phyloP scores from a whole-genome alignment of 140 eudicot genomes.

The Oenanthe javanica region DNA sequence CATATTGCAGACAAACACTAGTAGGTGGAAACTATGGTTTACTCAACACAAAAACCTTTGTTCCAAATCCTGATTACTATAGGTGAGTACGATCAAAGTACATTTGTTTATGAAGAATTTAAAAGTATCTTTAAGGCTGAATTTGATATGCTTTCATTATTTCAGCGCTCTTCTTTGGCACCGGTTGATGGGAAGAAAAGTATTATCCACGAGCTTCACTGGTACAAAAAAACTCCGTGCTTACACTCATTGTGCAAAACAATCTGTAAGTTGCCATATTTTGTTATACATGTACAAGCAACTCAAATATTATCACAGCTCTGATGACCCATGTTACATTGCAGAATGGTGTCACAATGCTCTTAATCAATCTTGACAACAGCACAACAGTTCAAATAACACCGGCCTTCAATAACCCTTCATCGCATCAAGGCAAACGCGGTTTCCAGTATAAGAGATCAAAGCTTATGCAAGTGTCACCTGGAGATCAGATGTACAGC shows the following conservation, averaged over 20 bases:
- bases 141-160: neutral
- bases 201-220: conserved; percentile 30
- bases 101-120: neutral
- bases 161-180: conserved; percentile 65
- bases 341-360: conserved; percentile 7
- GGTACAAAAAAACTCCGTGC: conserved; percentile 47
- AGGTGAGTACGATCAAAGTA: neutral
- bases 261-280: conserved; percentile 20
- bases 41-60: conserved; percentile 3
- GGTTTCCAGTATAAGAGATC: neutral
- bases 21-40: conserved; percentile 10
- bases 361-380: conserved; percentile 11
- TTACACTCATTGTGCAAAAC: conserved; percentile 49
- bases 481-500: neutral
- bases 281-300: neutral
- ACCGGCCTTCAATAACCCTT: neutral
- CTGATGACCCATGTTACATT: neutral
- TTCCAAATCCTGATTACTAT: conserved; percentile 3
- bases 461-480: conserved; percentile 3
- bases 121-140: neutral
- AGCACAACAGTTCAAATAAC: neutral
- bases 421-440: neutral
- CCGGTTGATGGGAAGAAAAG: conserved; percentile 45
- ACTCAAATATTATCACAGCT: neutral
- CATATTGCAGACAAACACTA: conserved; percentile 11